These are phyloP conservation scores for Termitomyces eurrhizus DNA, from an alignment of 768 basidiomycete species.

Conservation along the genomic window DNA sequence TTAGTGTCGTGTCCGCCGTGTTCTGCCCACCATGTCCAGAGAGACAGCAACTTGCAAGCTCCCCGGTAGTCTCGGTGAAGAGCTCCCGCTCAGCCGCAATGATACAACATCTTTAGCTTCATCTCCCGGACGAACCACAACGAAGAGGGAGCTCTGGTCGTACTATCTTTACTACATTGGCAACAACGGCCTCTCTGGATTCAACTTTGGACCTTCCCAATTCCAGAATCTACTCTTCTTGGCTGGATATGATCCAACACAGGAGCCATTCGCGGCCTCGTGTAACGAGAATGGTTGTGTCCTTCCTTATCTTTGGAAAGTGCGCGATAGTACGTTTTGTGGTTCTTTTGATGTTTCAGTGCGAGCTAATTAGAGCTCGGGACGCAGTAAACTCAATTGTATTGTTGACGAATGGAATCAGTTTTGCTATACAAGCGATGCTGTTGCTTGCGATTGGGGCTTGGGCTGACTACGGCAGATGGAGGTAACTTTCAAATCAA, in stretches of 20 bases:
- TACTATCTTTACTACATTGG: conserved; percentile 64
- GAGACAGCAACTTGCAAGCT: background rate
- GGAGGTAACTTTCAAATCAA: conserved; percentile 44
- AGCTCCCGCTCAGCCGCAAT: background rate
- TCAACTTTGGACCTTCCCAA: conserved; percentile 72
- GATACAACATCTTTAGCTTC: background rate
- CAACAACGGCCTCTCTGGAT: conserved; percentile 65
- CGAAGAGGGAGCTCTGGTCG: conserved; percentile 49
- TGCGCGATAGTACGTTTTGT: conserved; percentile 51
- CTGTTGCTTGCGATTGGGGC: conserved; percentile 65
- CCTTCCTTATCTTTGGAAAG: conserved; percentile 57
- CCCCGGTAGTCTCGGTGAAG: background rate
- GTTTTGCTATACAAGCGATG: conserved; percentile 71
- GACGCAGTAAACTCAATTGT: conserved; percentile 70
- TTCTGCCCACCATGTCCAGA: background rate
- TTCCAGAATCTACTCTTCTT: conserved; percentile 72
- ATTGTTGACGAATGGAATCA: conserved; percentile 74
- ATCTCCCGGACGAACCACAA: conserved; percentile 31
- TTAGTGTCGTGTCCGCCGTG: background rate
- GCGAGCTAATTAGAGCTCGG: background rate
- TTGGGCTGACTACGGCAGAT: conserved; percentile 80
- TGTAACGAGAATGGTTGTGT: conserved; percentile 58
- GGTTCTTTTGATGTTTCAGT: background rate
- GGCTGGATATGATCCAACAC: conserved; percentile 68
- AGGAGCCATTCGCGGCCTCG: conserved; percentile 46